Evolutionary conservation across 179 eudicot species (phyloP), one percentile per base, ranked within the genome.

Genomic region (Drosera spatulata): DNA sequence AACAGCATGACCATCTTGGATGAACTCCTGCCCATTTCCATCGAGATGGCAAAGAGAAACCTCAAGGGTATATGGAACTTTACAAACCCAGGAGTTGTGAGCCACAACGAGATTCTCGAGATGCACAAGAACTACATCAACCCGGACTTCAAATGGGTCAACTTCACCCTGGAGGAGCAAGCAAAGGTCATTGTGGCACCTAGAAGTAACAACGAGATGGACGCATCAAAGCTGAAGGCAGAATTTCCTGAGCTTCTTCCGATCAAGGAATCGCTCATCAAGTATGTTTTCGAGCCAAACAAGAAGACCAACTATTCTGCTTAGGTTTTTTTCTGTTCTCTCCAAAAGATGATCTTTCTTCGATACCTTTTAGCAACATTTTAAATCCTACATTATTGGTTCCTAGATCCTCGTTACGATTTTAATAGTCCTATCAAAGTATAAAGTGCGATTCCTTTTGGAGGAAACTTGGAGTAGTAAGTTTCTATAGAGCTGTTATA

Each of bases 1-100:
- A 87, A 85, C 87, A 85, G 93, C 74, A 88, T 88, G 96, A 85
- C 96, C 12, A 66, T 88, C 56, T 75, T 88, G 74, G 96, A 88
- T 43, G 96, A 88, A 77, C 96, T 88, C 59, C 82, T 85, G 37
- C 96, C 93, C n/a, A 82, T 88, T 62, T 85, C 96, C 9, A 83
- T 88, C 37, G 93, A 88, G 79, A 85, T 85, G 96, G 93, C 93
- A 13, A 88, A 85, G 71, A 53, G 96, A 56, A 83, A 88, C 66
- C 83, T 79, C 1, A 71, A 63, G 71, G 96, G 96, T 41, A 88
- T 85, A 56, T 88, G 82, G 81, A 88, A 88, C 77, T 88, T 88
- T 79, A 88, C 96, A 50, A 88, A 85, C 68, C 93, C 89, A 1
- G 89, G 93, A 2, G 96, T 83, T 2, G 85, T 88, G 3, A 85